A percentile compares a stretch with the other conserved stretches of the same genome.
These are phyloP conservation scores for Gorgonomyces haynaldii DNA, from an alignment of 192 early-diverging fungal species.

Conservation along the genomic window DNA sequence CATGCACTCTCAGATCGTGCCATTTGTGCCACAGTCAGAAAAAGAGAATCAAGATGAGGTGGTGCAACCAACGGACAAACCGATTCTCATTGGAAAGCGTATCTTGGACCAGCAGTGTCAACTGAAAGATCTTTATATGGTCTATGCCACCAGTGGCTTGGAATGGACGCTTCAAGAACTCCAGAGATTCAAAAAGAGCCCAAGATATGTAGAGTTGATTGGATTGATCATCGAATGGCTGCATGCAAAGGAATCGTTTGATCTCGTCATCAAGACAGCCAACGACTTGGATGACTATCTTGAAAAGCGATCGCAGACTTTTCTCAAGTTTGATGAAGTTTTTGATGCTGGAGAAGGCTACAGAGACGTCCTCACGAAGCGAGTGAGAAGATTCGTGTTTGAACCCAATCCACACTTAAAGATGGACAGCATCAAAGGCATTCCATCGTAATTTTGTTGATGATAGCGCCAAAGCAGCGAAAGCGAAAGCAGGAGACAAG, in stretches of 20 bases:
- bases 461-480: too few species aligned
- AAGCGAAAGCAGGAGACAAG: too few species aligned
- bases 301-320: constrained; percentile 18
- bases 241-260: constrained; percentile 10
- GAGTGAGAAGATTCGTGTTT: too few species aligned
- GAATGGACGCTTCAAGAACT: constrained; percentile 27
- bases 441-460: too few species aligned
- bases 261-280: constrained; percentile 15
- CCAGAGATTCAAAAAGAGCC: constrained; percentile 31
- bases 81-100: constrained; percentile 3
- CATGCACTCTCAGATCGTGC: background rate
- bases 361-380: too few species aligned
- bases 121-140: constrained; percentile 25
- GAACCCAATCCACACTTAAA: too few species aligned
- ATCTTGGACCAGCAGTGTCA: constrained; percentile 10
- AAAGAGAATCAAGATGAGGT: too few species aligned
- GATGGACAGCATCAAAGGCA: too few species aligned
- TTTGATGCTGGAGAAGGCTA: constrained; percentile 12
- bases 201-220: constrained; percentile 35
- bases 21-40: background rate
- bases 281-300: constrained; percentile 30
- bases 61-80: background rate
- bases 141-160: constrained; percentile 12
- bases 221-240: constrained; percentile 18
- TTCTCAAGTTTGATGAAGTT: constrained; percentile 16